Evolutionary conservation across 495 filamentous ascomycete species (phyloP), one percentile per base, ranked within the genome.

Genomic region (Penicilliopsis zonata): DNA sequence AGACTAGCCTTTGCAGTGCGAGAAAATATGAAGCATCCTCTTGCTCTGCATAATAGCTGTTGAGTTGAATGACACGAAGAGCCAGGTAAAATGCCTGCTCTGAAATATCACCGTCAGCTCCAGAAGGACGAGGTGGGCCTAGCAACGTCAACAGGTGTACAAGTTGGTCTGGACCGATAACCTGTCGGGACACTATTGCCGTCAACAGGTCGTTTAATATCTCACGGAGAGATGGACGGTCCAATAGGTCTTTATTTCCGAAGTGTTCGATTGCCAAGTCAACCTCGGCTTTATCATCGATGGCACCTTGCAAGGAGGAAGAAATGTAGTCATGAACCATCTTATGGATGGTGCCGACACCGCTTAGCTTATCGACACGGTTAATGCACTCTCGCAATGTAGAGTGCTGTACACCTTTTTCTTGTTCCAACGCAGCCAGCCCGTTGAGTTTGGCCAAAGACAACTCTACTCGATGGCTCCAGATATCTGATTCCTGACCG

Each of bases 391-490:
- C 41, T 30, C 59, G 38, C 9, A 49, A 37, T 32, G 50, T 35
- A 5, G 53, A 43, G 34, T 36, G 19, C 13, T 43, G 32, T 15
- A 47, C 42, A 13, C 33, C 33, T 28, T 52, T 39, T 21, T 52
- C 37, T 36, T 55, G 52, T 23, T 53, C 42, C 13, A 42, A 32
- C 7, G 53, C 73, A 12, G 74, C 75, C 31, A 87, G 50, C 28
- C 74, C 57, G 7, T 78, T 68, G 6, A 92, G 54, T 52, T 85
- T 86, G 12, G 76, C 70, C 13, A 88, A 64, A 33, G 77, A 81
- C 12, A 86, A 55, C 47, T 86, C 75, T 21, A 85, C 73, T 54
- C 85, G 84, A 49, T 82, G 78, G 53, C 63, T 77, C 81, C 81
- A 86, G 10, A 81, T 45, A 29, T 79, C 70, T 31, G 69, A 65